A percentile compares a stretch with the other conserved stretches of the same genome.
Conservation (phyloP, 2,329 filamentous ascomycete species). For the Scytalidium sp. region DNA sequence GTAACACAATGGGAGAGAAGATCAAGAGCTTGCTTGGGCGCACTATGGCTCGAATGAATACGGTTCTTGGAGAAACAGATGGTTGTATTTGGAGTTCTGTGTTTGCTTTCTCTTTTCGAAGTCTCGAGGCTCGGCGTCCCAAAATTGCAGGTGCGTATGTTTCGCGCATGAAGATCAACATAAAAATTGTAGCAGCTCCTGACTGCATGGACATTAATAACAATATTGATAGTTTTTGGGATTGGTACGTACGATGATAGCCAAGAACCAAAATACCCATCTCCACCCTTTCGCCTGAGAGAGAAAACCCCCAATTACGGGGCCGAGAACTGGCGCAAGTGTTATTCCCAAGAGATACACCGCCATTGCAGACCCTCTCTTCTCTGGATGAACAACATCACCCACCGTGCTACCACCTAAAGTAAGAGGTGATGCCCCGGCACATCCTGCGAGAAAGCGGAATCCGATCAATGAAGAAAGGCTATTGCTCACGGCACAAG, state of each 20-base stretch:
- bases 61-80: conserved; percentile 13
- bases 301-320: conserved; percentile 46
- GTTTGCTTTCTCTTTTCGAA: conserved; percentile 50
- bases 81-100: neutral
- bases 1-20: conserved; percentile 30
- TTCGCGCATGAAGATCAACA: conserved; percentile 28
- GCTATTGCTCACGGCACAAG: conserved; percentile 44
- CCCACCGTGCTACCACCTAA: conserved; percentile 61
- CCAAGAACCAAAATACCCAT: conserved; percentile 48
- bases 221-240: no score
- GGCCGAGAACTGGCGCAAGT: conserved; percentile 33
- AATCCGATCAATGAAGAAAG: conserved; percentile 49
- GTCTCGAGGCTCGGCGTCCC: conserved; percentile 32
- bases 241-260: conserved; percentile 33
- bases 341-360: conserved; percentile 40
- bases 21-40: conserved; percentile 41
- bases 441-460: conserved; percentile 58
- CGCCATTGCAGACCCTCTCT: conserved; percentile 56
- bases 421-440: conserved; percentile 59
- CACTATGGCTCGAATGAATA: conserved; percentile 26
- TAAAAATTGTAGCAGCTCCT: conserved; percentile 29
- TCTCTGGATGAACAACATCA: conserved; percentile 58
- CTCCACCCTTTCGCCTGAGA: conserved; percentile 43
- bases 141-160: conserved; percentile 45
- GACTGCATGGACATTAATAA: no score